phyloP scores from a whole-genome alignment of 805 yeast genomes.

The Kazachstania kunashirensis region DNA sequence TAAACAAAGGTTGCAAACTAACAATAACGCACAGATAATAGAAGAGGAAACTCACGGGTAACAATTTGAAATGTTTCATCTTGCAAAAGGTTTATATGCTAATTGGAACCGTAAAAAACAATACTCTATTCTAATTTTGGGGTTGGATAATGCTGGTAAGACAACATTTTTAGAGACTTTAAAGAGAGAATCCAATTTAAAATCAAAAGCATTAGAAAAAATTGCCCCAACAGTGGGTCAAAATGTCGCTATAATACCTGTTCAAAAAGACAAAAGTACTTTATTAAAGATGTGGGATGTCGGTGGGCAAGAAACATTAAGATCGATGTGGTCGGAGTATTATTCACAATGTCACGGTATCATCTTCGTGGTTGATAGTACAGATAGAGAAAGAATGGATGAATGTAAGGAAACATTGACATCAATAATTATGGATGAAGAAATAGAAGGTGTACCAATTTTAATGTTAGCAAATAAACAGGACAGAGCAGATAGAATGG shows the following conservation, averaged over 20 bases:
- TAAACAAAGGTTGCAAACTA: too few relatives aligned
- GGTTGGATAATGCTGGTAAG: slow-evolving; percentile 93
- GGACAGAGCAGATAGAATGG: slow-evolving; percentile 62
- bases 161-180: slow-evolving; percentile 68
- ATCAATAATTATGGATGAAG: slow-evolving; percentile 46
- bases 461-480: slow-evolving; percentile 94
- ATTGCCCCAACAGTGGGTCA: slow-evolving; percentile 94
- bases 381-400: slow-evolving; percentile 70
- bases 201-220: slow-evolving; percentile 44
- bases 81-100: slow-evolving; percentile 51
- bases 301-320: slow-evolving; percentile 85
- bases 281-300: slow-evolving; percentile 87
- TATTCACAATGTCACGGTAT: slow-evolving; percentile 83
- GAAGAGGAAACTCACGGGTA: too few relatives aligned
- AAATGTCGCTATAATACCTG: slow-evolving; percentile 48
- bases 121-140: slow-evolving; percentile 71
- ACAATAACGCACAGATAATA: too few relatives aligned
- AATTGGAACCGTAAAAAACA: slow-evolving; percentile 53
- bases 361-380: slow-evolving; percentile 84
- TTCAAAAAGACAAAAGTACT: slow-evolving; percentile 29
- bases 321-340: slow-evolving; percentile 82
- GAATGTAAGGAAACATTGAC: slow-evolving; percentile 67
- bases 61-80: slow-evolving; percentile 60
- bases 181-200: slow-evolving; percentile 43
- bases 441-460: slow-evolving; percentile 71